Conservation (phyloP, 2,329 filamentous ascomycete species). For the Alternaria consortialis region DNA sequence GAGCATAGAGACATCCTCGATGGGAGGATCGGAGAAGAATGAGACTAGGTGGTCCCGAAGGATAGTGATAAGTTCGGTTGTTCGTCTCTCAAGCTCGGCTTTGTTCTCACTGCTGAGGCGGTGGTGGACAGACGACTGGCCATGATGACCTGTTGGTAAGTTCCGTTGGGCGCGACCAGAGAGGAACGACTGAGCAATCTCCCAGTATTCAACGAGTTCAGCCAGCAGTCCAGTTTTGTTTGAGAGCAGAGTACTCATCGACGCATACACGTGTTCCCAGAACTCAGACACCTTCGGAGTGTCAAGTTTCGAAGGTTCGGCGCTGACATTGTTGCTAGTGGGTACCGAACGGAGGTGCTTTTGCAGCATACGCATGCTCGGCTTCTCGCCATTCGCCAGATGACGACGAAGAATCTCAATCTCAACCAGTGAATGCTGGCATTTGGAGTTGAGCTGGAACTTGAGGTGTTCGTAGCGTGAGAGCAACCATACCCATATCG, state of each 20-base stretch:
- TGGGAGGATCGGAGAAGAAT: slow-evolving; percentile 87
- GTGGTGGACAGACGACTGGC: slow-evolving; percentile 83
- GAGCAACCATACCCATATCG: slow-evolving; percentile 94
- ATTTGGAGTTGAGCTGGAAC: slow-evolving; percentile 79
- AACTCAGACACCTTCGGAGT: slow-evolving; percentile 82
- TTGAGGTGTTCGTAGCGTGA: slow-evolving; percentile 91
- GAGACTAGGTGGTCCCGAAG: slow-evolving; percentile 80
- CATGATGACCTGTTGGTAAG: slow-evolving; percentile 82
- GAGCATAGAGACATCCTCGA: slow-evolving; percentile 87
- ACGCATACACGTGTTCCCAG: slow-evolving; percentile 87
- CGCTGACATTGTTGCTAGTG: slow-evolving; percentile 67
- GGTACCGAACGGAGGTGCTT: slow-evolving; percentile 78
- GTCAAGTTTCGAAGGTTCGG: slow-evolving; percentile 71
- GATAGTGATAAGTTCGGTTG: slow-evolving; percentile 82
- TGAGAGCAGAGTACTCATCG: slow-evolving; percentile 78
- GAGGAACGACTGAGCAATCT: slow-evolving; percentile 88
- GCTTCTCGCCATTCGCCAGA: slow-evolving; percentile 77
- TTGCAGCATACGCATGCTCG: slow-evolving; percentile 73
- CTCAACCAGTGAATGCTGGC: slow-evolving; percentile 88
- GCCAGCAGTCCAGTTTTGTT: slow-evolving; percentile 79
- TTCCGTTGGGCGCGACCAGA: slow-evolving; percentile 82
- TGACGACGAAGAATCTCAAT: slow-evolving; percentile 89
- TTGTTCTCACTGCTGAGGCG: slow-evolving; percentile 76
- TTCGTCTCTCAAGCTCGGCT: slow-evolving; percentile 76
- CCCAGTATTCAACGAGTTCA: slow-evolving; percentile 93